Conservation (phyloP, 768 basidiomycete species). For the Pleurotus salmoneostramineus region DNA sequence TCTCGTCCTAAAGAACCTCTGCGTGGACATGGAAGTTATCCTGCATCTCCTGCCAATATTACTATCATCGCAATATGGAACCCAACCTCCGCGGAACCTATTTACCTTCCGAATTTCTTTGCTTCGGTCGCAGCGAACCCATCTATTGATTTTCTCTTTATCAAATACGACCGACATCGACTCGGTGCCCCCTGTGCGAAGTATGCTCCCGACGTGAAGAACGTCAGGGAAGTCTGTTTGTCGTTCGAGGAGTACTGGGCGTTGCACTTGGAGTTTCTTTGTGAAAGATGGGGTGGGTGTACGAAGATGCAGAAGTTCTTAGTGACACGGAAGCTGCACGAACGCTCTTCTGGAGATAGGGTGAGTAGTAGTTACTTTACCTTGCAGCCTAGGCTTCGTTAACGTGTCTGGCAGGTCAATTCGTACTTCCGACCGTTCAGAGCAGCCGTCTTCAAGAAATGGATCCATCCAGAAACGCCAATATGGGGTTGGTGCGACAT, state of each 20-base stretch:
- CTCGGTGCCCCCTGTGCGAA: not conserved
- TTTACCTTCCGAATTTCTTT: conserved; percentile 9
- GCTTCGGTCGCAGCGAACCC: conserved; percentile 10
- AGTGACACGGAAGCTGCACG: not conserved
- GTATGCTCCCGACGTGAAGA: not conserved
- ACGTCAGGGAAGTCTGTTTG: not conserved
- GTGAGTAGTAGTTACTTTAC: not conserved
- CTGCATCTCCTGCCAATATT: not conserved
- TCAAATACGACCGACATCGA: conserved; percentile 5
- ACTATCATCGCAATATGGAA: conserved; percentile 6
- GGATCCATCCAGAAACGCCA: conserved; percentile 7
- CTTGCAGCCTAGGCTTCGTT: too few relatives aligned
- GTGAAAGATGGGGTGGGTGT: not conserved
- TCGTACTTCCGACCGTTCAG: conserved; percentile 7
- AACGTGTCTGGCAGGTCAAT: not conserved
- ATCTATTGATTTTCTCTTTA: conserved; percentile 6
- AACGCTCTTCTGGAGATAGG: not conserved
- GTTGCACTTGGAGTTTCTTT: not conserved
- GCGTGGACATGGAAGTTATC: not conserved
- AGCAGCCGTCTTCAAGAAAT: conserved; percentile 7
- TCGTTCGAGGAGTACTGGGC: not conserved
- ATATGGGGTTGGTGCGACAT: conserved; percentile 12
- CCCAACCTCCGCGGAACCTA: not conserved
- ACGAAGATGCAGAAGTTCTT: not conserved
- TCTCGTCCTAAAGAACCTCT: not conserved